phyloP scores from a whole-genome alignment of 257 asterid species.

The Capsicum rhomboideum region DNA sequence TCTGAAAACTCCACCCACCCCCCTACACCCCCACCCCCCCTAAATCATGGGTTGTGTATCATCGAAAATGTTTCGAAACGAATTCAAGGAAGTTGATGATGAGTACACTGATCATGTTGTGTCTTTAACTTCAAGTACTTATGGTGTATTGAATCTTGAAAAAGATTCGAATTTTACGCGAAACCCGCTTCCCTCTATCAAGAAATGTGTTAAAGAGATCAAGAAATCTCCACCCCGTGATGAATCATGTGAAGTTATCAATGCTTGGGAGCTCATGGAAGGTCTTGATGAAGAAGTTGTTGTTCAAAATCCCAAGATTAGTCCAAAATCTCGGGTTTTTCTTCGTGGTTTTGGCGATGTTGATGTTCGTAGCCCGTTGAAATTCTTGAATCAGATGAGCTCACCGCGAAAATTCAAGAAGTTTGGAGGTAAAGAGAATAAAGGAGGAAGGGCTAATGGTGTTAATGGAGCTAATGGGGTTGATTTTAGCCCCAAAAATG shows the following conservation, averaged over 20 bases:
- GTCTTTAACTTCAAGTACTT: conserved; percentile 84
- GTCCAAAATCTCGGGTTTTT: conserved; percentile 48
- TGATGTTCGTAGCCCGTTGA: conserved; percentile 64
- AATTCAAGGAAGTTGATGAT: conserved; percentile 25
- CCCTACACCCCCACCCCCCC: neutral
- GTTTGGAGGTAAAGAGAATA: conserved; percentile 66
- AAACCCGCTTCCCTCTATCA: neutral
- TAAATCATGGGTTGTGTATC: conserved; percentile 76
- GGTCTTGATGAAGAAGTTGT: conserved; percentile 67
- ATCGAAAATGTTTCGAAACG: conserved; percentile 39
- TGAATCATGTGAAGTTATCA: conserved; percentile 63
- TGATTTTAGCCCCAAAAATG: conserved; percentile 47
- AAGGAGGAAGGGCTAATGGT: conserved; percentile 17
- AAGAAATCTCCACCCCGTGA: conserved; percentile 36
- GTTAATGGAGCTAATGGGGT: neutral
- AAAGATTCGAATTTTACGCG: conserved; percentile 12
- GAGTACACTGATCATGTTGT: conserved; percentile 53
- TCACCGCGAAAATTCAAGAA: conserved; percentile 64
- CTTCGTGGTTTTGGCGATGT: conserved; percentile 30
- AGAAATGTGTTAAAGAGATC: conserved; percentile 18
- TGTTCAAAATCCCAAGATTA: conserved; percentile 30
- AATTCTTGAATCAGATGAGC: conserved; percentile 55
- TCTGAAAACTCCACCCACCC: neutral
- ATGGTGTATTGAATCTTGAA: conserved; percentile 69
- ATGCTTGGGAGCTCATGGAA: conserved; percentile 94